phyloP scores from a whole-genome alignment of 208 protist genomes.

The Trypanosoma caninum region DNA sequence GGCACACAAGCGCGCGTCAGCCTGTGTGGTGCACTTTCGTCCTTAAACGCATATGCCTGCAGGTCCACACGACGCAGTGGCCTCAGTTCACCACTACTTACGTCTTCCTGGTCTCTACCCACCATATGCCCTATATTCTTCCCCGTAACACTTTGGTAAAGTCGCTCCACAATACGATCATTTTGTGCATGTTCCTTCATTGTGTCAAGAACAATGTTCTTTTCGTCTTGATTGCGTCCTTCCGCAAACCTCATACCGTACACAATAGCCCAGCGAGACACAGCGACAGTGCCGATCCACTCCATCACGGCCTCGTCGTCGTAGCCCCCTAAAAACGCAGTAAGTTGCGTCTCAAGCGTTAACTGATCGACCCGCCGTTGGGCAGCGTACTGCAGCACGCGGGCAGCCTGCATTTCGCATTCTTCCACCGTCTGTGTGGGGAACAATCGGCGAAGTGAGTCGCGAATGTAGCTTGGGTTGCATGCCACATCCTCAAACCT shows the following conservation, averaged over 20 bases:
- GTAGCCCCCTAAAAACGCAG: constrained; percentile 77
- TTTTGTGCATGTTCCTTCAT: constrained; percentile 64
- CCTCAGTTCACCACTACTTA: constrained; percentile 13
- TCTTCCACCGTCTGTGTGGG: constrained; percentile 55
- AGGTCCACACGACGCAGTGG: constrained; percentile 71
- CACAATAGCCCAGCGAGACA: constrained; percentile 75
- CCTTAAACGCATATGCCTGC: constrained; percentile 68
- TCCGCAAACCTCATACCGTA: constrained; percentile 75
- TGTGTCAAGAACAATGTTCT: constrained; percentile 64
- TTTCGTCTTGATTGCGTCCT: constrained; percentile 58
- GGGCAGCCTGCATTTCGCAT: constrained; percentile 52
- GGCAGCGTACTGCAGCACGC: constrained; percentile 65
- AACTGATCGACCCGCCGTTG: constrained; percentile 55
- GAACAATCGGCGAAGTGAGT: constrained; percentile 77
- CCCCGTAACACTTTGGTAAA: constrained; percentile 84
- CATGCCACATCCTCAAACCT: constrained; percentile 81
- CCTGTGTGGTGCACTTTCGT: constrained; percentile 76
- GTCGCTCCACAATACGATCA: constrained; percentile 56
- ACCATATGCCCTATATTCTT: constrained; percentile 47
- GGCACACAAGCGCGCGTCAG: constrained; percentile 68
- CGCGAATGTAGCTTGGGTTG: constrained; percentile 78
- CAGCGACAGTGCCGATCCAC: constrained; percentile 72
- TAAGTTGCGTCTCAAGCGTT: constrained; percentile 85
- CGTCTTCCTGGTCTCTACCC: neutral
- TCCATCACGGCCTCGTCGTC: constrained; percentile 76